Conservation (phyloP, 1,139 yeast species). For the Saccharomyces hybrid region DNA sequence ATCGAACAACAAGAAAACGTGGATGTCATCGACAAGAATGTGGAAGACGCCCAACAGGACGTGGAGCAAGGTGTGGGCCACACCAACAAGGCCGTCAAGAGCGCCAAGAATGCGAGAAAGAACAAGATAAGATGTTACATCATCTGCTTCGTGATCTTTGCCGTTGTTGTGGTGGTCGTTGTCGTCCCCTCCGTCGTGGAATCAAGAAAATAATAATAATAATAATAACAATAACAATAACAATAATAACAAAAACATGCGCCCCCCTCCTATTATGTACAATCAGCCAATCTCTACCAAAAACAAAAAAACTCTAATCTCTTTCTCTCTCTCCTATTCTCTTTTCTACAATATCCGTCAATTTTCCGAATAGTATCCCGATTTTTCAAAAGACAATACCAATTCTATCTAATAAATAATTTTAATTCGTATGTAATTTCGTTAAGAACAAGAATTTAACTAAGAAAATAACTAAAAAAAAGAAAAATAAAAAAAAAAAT, state of each 20-base stretch:
- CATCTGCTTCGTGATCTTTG: conserved; percentile 52
- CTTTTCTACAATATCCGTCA: background rate
- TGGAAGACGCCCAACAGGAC: conserved; percentile 76
- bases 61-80: conserved; percentile 93
- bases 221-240: too few species aligned
- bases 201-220: conserved; percentile 9
- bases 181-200: conserved; percentile 36
- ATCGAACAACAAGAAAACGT: conserved; percentile 91
- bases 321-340: background rate
- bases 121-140: conserved; percentile 84
- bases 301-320: background rate
- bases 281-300: background rate
- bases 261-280: background rate
- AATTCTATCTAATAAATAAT: background rate
- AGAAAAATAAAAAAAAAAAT: background rate
- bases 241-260: background rate
- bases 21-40: conserved; percentile 74
- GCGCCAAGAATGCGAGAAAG: conserved; percentile 84
- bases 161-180: conserved; percentile 62
- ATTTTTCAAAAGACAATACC: background rate
- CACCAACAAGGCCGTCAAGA: conserved; percentile 78
- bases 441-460: background rate
- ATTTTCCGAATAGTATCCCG: background rate
- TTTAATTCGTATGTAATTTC: background rate
- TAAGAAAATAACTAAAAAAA: background rate